Conservation (phyloP, 192 early-diverging fungal species). For the Anaeromyces robustus region DNA sequence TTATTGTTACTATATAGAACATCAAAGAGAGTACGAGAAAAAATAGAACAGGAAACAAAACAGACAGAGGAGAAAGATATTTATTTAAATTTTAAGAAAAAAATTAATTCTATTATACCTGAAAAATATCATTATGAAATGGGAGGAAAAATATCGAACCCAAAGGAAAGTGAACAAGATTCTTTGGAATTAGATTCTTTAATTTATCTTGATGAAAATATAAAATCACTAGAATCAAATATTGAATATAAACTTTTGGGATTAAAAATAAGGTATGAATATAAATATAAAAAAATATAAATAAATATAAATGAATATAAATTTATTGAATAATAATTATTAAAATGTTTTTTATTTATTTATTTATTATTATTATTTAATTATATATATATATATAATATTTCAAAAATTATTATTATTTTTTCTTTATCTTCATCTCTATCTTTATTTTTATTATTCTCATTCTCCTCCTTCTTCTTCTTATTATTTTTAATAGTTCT, state of each 20-base stretch:
- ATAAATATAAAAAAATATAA: no score
- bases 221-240: neutral
- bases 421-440: no score
- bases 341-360: no score
- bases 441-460: no score
- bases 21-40: neutral
- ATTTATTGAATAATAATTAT: no score
- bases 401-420: no score
- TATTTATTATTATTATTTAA: no score
- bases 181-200: no score
- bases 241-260: neutral
- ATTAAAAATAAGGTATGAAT: neutral
- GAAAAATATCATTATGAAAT: neutral
- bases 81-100: neutral
- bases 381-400: no score
- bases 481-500: no score
- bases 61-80: neutral
- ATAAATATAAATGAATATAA: no score
- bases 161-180: neutral
- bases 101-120: neutral
- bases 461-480: no score
- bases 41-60: neutral
- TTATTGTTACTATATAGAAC: neutral
- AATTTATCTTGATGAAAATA: neutral
- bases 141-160: neutral